Evolutionary conservation across 768 basidiomycete species (phyloP).

Genomic region (Boletus bicolor): DNA sequence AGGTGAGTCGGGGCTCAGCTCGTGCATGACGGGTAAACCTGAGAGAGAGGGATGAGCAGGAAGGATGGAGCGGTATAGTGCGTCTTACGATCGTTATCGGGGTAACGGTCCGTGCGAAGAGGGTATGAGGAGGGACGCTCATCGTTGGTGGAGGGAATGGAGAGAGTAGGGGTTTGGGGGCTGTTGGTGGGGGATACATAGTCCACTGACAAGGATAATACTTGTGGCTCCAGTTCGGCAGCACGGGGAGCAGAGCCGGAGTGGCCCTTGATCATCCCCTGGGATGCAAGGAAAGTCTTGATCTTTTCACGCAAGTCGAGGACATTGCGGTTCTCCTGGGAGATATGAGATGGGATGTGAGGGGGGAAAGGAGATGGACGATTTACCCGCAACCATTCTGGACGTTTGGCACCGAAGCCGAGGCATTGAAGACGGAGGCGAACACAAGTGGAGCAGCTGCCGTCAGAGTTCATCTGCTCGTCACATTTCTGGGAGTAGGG

Average conservation of each 20-base stretch:
- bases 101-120: constrained; percentile 28
- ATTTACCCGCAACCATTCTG: constrained; percentile 75
- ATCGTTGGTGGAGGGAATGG: constrained; percentile 40
- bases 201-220: constrained; percentile 47
- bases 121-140: constrained; percentile 37
- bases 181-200: constrained; percentile 40
- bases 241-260: constrained; percentile 64
- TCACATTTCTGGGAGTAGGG: constrained; percentile 69
- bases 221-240: constrained; percentile 52
- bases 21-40: constrained; percentile 33
- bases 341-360: constrained; percentile 8
- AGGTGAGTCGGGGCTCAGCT: constrained; percentile 32
- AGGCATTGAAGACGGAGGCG: constrained; percentile 82
- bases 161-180: constrained; percentile 48
- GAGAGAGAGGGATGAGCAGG: neutral
- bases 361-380: neutral
- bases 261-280: constrained; percentile 89
- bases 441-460: constrained; percentile 70
- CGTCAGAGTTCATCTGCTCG: constrained; percentile 59
- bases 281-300: constrained; percentile 72
- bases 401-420: constrained; percentile 81
- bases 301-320: constrained; percentile 71
- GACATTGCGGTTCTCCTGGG: constrained; percentile 68
- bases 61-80: neutral
- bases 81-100: constrained; percentile 30